A percentile compares a stretch with the other conserved stretches of the same genome.
phyloP scores from a whole-genome alignment of 163 green algal species.

The Scenedesmus sp. region DNA sequence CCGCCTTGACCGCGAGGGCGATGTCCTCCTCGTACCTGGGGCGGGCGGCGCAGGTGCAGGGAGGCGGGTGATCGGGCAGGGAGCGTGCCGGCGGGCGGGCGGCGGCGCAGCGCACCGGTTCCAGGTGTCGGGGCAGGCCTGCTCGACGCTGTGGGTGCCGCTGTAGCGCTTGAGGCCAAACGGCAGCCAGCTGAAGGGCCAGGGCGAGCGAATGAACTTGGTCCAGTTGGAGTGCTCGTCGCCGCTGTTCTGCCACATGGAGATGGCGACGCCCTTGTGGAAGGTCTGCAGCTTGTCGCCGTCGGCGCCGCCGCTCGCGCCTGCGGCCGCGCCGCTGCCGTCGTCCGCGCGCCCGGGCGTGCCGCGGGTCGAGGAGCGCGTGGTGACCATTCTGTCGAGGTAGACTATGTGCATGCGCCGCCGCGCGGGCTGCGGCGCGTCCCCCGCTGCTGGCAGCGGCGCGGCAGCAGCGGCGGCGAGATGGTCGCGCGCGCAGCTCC shows the following conservation, averaged over 20 bases:
- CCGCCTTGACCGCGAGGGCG: slow-evolving; percentile 58
- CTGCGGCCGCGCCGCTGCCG: too few species aligned
- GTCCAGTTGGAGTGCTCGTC: slow-evolving; percentile 64
- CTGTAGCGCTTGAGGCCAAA: slow-evolving; percentile 55
- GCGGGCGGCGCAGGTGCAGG: not conserved
- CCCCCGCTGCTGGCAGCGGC: too few species aligned
- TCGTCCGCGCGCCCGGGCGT: too few species aligned
- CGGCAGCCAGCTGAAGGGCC: slow-evolving; percentile 50
- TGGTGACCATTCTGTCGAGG: not conserved
- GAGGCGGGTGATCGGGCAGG: not conserved
- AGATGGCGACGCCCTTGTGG: slow-evolving; percentile 64
- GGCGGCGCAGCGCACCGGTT: slow-evolving; percentile 50
- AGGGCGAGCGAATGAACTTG: slow-evolving; percentile 49
- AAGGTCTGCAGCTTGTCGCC: slow-evolving; percentile 28
- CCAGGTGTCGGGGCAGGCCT: slow-evolving; percentile 60
- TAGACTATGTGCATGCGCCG: too few species aligned
- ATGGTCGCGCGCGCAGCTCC: too few species aligned
- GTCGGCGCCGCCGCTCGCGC: not conserved
- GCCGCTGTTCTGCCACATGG: slow-evolving; percentile 66
- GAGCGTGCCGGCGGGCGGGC: too few species aligned
- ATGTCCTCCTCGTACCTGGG: slow-evolving; percentile 79
- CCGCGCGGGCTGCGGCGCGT: too few species aligned
- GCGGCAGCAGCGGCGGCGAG: too few species aligned
- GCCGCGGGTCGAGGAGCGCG: not conserved
- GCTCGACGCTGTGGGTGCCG: slow-evolving; percentile 49